phyloP scores from a whole-genome alignment of 2,329 filamentous ascomycete species.

The Tetracladium maxilliforme region DNA sequence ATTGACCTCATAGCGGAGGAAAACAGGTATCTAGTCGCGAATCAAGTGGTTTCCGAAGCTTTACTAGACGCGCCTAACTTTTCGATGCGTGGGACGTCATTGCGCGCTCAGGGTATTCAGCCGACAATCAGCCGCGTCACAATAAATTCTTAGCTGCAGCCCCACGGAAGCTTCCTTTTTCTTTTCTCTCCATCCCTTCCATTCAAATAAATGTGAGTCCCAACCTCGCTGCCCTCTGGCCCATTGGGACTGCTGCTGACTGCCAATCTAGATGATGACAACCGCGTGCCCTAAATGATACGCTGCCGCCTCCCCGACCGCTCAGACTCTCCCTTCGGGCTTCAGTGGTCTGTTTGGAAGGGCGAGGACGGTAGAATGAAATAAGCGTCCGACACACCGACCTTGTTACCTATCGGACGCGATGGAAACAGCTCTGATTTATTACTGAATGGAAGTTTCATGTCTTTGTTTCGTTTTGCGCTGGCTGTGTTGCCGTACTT shows the following conservation, averaged over 20 bases:
- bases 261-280: slow-evolving; percentile 83
- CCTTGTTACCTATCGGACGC: slow-evolving; percentile 98
- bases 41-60: no score
- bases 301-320: slow-evolving; percentile 48
- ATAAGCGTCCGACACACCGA: slow-evolving; percentile 97
- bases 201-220: slow-evolving; percentile 90
- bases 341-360: slow-evolving; percentile 69
- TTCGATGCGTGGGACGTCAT: no score
- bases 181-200: slow-evolving; percentile 83
- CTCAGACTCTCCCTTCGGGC: slow-evolving; percentile 81
- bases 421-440: slow-evolving; percentile 98
- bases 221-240: slow-evolving; percentile 4
- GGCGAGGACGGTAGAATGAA: slow-evolving; percentile 66
- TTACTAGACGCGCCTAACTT: no score
- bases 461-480: no score
- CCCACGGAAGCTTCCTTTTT: slow-evolving; percentile 22
- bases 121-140: no score
- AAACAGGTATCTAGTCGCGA: no score
- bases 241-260: slow-evolving; percentile 13
- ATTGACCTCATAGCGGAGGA: no score
- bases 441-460: no score
- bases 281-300: slow-evolving; percentile 91
- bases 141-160: no score
- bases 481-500: no score
- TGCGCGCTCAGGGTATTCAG: no score